These are phyloP conservation scores for Porpolomopsis calyptriformis DNA, from an alignment of 768 basidiomycete genomes.

Conservation along the genomic window DNA sequence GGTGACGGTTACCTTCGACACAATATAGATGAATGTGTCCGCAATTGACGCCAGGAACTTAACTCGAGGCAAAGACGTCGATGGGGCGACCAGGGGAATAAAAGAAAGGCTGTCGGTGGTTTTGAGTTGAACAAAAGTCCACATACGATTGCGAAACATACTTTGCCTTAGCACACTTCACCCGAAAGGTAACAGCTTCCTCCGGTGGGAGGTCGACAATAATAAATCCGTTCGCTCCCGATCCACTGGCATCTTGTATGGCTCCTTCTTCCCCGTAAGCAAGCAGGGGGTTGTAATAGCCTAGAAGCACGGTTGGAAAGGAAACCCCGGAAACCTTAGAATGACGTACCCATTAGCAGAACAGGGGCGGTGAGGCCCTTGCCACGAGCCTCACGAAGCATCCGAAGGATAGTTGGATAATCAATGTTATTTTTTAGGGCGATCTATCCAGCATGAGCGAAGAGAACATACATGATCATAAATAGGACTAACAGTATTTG, in stretches of 20 bases:
- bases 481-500: slow-evolving; percentile 68
- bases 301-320: slow-evolving; percentile 29
- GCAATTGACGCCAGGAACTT: slow-evolving; percentile 88
- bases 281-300: slow-evolving; percentile 94
- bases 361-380: slow-evolving; percentile 79
- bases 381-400: slow-evolving; percentile 67
- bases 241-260: slow-evolving; percentile 77
- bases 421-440: slow-evolving; percentile 76
- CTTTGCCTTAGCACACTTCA: slow-evolving; percentile 75
- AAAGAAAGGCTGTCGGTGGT: slow-evolving; percentile 64
- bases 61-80: slow-evolving; percentile 78
- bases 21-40: slow-evolving; percentile 95
- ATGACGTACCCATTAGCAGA: slow-evolving; percentile 76
- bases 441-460: slow-evolving; percentile 37
- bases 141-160: slow-evolving; percentile 30
- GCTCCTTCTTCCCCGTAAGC: slow-evolving; percentile 94
- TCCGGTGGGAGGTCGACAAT: slow-evolving; percentile 97
- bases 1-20: slow-evolving; percentile 62
- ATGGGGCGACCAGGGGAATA: slow-evolving; percentile 91
- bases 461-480: background rate
- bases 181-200: slow-evolving; percentile 84
- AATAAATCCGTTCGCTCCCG: slow-evolving; percentile 95
- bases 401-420: slow-evolving; percentile 62
- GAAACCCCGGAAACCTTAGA: background rate
- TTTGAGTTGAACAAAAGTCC: background rate